phyloP scores from a whole-genome alignment of 768 basidiomycete species.

The Psilocybe tampanensis region DNA sequence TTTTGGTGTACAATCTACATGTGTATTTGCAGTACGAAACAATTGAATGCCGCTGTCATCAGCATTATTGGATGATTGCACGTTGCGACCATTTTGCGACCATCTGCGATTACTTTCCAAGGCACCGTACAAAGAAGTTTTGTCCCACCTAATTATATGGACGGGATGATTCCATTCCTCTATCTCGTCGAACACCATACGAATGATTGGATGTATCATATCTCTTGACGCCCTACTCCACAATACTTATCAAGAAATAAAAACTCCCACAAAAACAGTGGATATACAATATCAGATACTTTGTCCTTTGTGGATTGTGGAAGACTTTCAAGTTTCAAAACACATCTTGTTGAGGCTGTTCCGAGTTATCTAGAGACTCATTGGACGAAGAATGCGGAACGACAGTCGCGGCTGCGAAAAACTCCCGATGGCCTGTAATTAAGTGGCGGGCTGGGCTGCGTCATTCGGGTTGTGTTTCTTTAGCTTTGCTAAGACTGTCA shows the following conservation, averaged over 20 bases:
- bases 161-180: background rate
- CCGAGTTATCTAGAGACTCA: too few species aligned
- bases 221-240: background rate
- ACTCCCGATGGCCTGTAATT: background rate
- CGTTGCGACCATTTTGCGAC: background rate
- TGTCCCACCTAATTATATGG: background rate
- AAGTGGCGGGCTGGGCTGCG: background rate
- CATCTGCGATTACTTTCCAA: background rate
- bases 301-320: too few species aligned
- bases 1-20: background rate
- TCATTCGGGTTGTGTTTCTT: background rate
- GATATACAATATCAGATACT: too few species aligned
- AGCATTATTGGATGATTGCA: background rate
- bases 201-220: background rate
- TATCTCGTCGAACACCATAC: background rate
- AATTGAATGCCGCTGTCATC: background rate
- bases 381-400: too few species aligned
- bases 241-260: background rate
- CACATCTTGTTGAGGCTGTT: too few species aligned
- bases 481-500: too few species aligned
- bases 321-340: too few species aligned
- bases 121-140: background rate
- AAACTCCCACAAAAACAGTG: background rate
- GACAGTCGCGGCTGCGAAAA: background rate
- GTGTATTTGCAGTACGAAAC: background rate